Base-by-base conservation (phyloP, 2,329 filamentous ascomycete species). In the Rhynchosporium agropyri region DNA sequence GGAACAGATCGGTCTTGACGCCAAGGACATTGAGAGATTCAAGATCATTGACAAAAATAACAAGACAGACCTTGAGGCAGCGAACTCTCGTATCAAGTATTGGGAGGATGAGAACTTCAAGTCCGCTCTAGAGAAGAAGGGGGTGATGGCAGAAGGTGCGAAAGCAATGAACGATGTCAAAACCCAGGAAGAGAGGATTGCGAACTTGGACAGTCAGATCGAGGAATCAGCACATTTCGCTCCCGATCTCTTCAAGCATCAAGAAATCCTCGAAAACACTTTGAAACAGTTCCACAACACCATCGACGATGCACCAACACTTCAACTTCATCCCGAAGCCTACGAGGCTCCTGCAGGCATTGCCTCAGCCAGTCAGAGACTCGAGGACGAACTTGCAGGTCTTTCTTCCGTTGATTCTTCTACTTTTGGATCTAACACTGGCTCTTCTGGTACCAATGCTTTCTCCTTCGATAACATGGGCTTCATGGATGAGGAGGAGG, bases 271-370 rank as follows among this genome's bases (percentile, higher is more conserved):
- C 31, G 15, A 46, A 46, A 15, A 36, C 26, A 29, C 26, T n/a
- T 28, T 58, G 12, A 10, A 1, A 0, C 42, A 49, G 28, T 5
- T 50, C 13, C 38, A 36, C 29, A 36, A 36, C n/a, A 28, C 33
- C 6, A 48, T 46, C 5, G 46, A 49, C 3, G 56, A 58, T n/a
- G 33, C n/a, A 12, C 43, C 40, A 29, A 58, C 38, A n/a, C 48
- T 58, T n/a, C 36, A 58, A n/a, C 4, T n/a, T 15, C 42, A 38
- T 6, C 56, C 56, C 15, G 56, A 58, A 28, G 45, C 56, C 29
- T 50, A 58, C 20, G 45, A 36, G 13, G 43, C 29, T 36, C 56
- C 56, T 2, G 33, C 26, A 36, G 15, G 3, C 56, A 4, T 28
- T n/a, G 15, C 4, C 7, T 8, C 51, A 28, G 33, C 20, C 10